These are phyloP conservation scores for Cladobotryum mycophilum DNA, from an alignment of 2,329 filamentous ascomycete genomes.

Conservation along the genomic window DNA sequence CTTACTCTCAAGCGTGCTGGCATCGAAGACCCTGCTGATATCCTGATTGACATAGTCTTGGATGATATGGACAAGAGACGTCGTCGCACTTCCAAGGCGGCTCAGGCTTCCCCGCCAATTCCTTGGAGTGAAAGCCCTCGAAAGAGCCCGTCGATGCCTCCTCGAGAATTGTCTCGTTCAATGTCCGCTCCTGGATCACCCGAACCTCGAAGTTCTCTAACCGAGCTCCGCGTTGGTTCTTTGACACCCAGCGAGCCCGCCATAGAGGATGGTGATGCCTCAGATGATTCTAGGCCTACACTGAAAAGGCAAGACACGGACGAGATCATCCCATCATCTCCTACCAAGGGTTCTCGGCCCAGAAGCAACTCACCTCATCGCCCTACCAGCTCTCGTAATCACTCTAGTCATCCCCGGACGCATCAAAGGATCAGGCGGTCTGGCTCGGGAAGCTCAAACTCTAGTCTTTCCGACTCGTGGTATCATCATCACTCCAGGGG, in stretches of 20 bases:
- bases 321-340: constrained; percentile 33
- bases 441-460: constrained; percentile 88
- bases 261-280: constrained; percentile 34
- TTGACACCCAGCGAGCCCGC: constrained; percentile 46
- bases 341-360: constrained; percentile 44
- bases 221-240: constrained; percentile 54
- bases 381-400: constrained; percentile 68
- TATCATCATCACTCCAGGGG: constrained; percentile 53
- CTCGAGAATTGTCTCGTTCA: constrained; percentile 61
- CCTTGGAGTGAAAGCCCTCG: constrained; percentile 57
- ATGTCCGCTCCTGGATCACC: constrained; percentile 62
- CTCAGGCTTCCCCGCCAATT: constrained; percentile 70
- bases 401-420: constrained; percentile 58
- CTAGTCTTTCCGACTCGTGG: constrained; percentile 61
- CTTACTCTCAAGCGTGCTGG: constrained; percentile 82
- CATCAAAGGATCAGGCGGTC: constrained; percentile 76
- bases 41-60: constrained; percentile 86
- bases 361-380: constrained; percentile 78
- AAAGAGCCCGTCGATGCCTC: constrained; percentile 56
- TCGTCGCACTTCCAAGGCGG: constrained; percentile 76
- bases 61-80: constrained; percentile 94
- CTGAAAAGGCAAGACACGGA: constrained; percentile 43
- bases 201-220: constrained; percentile 40
- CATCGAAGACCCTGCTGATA: constrained; percentile 82
- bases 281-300: constrained; percentile 32